Evolutionary conservation across 2,329 filamentous ascomycete genomes (phyloP).

Genomic region (Beauveria caledonica): DNA sequence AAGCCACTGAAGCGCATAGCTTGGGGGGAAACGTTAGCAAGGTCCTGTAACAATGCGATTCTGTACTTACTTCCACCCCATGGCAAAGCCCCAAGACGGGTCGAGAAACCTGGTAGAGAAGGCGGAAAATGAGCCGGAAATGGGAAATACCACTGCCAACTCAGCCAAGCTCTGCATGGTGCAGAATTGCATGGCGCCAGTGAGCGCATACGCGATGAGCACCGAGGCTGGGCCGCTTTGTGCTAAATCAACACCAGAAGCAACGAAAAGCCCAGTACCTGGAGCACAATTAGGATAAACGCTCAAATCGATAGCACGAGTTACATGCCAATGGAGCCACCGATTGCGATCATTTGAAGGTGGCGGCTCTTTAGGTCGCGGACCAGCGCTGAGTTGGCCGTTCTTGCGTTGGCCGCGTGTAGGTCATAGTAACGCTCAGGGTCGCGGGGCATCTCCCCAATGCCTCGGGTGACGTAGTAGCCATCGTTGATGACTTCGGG

Average conservation of each 20-base stretch:
- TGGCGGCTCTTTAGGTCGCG: slow-evolving; percentile 9
- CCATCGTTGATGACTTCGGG: slow-evolving; percentile 6
- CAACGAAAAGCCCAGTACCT: slow-evolving; percentile 9
- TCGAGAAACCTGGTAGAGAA: slow-evolving; percentile 52
- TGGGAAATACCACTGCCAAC: slow-evolving; percentile 48
- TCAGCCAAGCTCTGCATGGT: slow-evolving; percentile 36
- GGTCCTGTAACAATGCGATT: neutral
- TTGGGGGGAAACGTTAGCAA: neutral
- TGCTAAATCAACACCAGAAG: slow-evolving; percentile 7
- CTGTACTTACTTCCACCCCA: slow-evolving; percentile 41
- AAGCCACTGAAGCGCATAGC: slow-evolving; percentile 34
- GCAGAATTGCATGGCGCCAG: slow-evolving; percentile 9
- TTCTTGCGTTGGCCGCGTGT: slow-evolving; percentile 7
- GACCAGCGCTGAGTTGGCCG: slow-evolving; percentile 9
- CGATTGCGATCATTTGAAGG: slow-evolving; percentile 11
- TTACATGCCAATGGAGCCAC: slow-evolving; percentile 7
- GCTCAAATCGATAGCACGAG: neutral
- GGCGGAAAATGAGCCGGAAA: slow-evolving; percentile 52
- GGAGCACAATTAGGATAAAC: neutral
- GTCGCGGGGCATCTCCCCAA: slow-evolving; percentile 1
- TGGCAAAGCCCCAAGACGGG: slow-evolving; percentile 47
- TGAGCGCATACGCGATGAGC: slow-evolving; percentile 8
- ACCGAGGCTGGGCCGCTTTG: slow-evolving; percentile 9
- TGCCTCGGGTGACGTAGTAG: slow-evolving; percentile 9
- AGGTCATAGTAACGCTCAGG: slow-evolving; percentile 6